Evolutionary conservation across 495 filamentous ascomycete species (phyloP), one percentile per base, ranked within the genome.

Genomic region (Xylaria nigripes): DNA sequence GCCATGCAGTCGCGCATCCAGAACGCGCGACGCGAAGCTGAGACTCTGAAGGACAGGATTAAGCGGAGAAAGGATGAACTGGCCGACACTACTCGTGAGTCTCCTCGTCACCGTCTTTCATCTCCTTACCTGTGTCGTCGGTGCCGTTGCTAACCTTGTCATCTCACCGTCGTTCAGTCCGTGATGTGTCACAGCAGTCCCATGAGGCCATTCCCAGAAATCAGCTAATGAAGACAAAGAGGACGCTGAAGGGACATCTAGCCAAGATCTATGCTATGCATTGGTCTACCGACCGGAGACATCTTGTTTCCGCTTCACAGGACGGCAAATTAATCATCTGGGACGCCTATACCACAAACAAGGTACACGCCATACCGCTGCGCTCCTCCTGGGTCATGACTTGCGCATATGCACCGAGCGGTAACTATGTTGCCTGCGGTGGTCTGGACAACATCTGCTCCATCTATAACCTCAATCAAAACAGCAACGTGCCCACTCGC

Each of bases 351-450:
- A 97, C 93, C 54, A 97, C 93, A 54, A 98, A 98, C 76, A 98
- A 98, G 69, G 93, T 98, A 27, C 93, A 98, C 76, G 93, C 93
- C 68, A 98, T 98, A 60, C 93, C 93, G n/a, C 77, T 98, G 43
- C 83, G 93, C 48, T 98, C 93, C 6, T 98, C 93, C 22, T 98
- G 93, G 93, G 93, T 98, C 67, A 98, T 98, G 93, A 98, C 92
- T 61, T 98, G 93, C 80, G 93, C 93, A 61, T 98, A 98, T 70
- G 92, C 94, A 62, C 93, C 93, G 12, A 96, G 90, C 68, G 93
- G 93, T 18, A 98, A 98, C 71, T 98, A 89, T 67, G 93, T 98
- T 48, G 93, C 93, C 24, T 98, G 93, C 67, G 93, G 93, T 77
- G 93, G 93, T 76, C 79, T 98, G 50, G 93, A 98, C 71, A 98